phyloP scores from a whole-genome alignment of 768 basidiomycete genomes.

The Calocera viscosa region DNA sequence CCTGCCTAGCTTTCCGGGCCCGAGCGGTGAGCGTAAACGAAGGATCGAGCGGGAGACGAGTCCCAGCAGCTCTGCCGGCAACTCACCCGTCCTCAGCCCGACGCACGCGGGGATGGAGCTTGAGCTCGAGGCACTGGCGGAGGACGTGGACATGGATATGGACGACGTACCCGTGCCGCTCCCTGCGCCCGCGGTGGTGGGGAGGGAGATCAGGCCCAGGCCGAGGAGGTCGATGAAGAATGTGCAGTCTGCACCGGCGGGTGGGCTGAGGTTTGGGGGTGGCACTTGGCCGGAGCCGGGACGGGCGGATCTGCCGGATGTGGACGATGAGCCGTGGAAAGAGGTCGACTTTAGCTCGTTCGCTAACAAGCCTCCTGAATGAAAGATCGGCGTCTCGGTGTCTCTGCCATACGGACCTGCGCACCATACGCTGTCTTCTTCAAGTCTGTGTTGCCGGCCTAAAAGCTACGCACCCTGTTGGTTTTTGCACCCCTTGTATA shows the following conservation, averaged over 20 bases:
- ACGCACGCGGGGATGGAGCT: neutral
- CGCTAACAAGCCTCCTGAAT: neutral
- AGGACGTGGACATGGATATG: neutral
- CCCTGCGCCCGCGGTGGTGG: neutral
- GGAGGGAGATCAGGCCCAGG: neutral
- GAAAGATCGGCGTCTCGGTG: neutral
- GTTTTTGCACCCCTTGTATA: no score
- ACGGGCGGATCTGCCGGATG: neutral
- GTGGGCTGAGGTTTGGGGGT: neutral
- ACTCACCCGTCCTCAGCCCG: neutral
- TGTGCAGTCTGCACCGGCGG: constrained; percentile 4
- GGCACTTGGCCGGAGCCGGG: neutral
- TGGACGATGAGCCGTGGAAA: constrained; percentile 3
- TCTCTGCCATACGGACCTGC: no score
- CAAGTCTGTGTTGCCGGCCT: no score
- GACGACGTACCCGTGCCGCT: neutral
- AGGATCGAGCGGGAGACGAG: neutral
- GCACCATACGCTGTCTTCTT: no score
- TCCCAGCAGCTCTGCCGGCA: neutral
- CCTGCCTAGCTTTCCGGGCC: neutral
- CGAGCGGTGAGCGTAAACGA: neutral
- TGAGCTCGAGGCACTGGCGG: neutral
- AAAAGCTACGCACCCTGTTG: no score
- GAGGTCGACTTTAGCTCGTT: constrained; percentile 7
- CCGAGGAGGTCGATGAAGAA: constrained; percentile 3